phyloP scores from a whole-genome alignment of 257 asterid species.

The Gentiana dahurica region DNA sequence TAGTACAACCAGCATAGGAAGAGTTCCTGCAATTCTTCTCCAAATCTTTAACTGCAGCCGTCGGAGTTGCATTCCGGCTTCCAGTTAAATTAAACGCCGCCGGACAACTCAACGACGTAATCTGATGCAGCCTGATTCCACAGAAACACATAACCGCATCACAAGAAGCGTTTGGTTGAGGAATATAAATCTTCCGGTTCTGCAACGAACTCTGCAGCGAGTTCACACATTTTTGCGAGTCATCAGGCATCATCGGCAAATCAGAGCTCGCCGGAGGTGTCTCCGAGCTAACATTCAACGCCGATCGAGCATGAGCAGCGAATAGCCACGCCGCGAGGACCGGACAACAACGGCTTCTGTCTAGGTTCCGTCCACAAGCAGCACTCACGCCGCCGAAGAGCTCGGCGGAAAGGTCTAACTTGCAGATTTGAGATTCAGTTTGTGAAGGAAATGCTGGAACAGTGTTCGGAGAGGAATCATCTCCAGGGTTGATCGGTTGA shows the following conservation, averaged over 20 bases:
- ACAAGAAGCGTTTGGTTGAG: conserved; percentile 77
- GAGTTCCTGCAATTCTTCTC: conserved; percentile 72
- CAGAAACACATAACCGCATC: conserved; percentile 95
- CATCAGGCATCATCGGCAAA: conserved; percentile 92
- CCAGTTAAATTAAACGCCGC: conserved; percentile 73
- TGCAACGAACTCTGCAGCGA: conserved; percentile 60
- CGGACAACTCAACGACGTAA: conserved; percentile 61
- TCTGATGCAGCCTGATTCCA: conserved; percentile 89
- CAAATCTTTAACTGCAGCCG: conserved; percentile 74
- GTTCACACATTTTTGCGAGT: conserved; percentile 86
- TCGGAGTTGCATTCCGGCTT: conserved; percentile 54
- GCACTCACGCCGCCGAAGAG: conserved; percentile 86
- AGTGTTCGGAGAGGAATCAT: conserved; percentile 39
- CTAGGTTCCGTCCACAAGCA: conserved; percentile 76
- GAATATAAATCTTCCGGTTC: conserved; percentile 54
- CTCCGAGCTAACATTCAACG: conserved; percentile 38
- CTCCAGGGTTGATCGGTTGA: conserved; percentile 61
- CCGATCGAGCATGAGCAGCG: conserved; percentile 93
- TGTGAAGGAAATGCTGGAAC: conserved; percentile 90
- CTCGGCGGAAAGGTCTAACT: conserved; percentile 73
- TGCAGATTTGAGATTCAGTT: conserved; percentile 49
- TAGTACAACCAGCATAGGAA: conserved; percentile 78
- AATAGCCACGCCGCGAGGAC: conserved; percentile 96
- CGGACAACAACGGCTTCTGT: conserved; percentile 95
- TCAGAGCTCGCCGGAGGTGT: conserved; percentile 48